Evolutionary conservation across 2,329 filamentous ascomycete species (phyloP).

Genomic region (Arthrobotrys sphaeroides): DNA sequence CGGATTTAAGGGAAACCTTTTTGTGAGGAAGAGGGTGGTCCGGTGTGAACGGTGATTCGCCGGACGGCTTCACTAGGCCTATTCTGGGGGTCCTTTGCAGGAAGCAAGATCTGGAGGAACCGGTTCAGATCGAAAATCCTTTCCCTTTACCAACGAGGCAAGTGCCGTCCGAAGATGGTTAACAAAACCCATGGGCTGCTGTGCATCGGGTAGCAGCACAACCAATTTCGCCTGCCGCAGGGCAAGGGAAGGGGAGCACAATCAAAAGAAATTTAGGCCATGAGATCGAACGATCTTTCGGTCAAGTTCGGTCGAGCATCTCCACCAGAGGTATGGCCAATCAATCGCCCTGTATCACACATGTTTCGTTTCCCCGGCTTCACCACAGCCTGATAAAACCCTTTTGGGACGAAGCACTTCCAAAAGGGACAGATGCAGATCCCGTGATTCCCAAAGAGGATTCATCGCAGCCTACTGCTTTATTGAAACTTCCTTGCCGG

Average conservation of each 20-base stretch:
- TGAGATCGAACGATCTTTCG: constrained; percentile 45
- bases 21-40: constrained; percentile 20
- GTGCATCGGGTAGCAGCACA: constrained; percentile 35
- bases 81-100: constrained; percentile 1
- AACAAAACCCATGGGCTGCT: constrained; percentile 18
- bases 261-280: constrained; percentile 22
- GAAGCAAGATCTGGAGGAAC: constrained; percentile 44
- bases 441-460: constrained; percentile 36
- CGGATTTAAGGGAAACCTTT: constrained; percentile 41
- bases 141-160: constrained; percentile 27
- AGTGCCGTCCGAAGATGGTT: constrained; percentile 32
- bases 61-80: constrained; percentile 2
- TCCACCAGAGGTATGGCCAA: no score
- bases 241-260: constrained; percentile 23
- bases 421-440: constrained; percentile 21
- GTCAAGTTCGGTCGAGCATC: constrained; percentile 32
- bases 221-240: constrained; percentile 44
- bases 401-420: constrained; percentile 8
- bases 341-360: constrained; percentile 16
- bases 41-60: constrained; percentile 22
- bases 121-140: constrained; percentile 43
- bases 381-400: constrained; percentile 10
- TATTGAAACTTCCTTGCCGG: neutral
- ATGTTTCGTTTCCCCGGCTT: constrained; percentile 25
- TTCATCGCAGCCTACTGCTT: constrained; percentile 14